A percentile compares a stretch with the other conserved stretches of the same genome.
phyloP scores from a whole-genome alignment of 2,329 filamentous ascomycete species.

The Monosporascus sp. region DNA sequence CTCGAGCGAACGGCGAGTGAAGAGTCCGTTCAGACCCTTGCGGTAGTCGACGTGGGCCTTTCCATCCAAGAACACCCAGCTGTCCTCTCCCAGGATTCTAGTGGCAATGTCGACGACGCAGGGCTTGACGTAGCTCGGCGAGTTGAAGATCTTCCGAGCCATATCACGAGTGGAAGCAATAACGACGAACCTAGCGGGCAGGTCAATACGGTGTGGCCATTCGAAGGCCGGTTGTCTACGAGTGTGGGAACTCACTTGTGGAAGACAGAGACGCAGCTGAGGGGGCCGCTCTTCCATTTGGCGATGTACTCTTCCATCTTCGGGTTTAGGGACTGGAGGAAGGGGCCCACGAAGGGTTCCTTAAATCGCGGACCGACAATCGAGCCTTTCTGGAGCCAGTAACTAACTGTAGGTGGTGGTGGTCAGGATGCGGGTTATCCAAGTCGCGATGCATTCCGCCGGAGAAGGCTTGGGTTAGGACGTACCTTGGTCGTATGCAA shows the following conservation, averaged over 20 bases:
- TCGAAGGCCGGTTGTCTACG: neutral
- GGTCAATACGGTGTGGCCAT: conserved; percentile 3
- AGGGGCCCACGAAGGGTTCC: conserved; percentile 88
- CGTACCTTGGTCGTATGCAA: conserved; percentile 89
- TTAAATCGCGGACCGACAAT: conserved; percentile 73
- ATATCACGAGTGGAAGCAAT: conserved; percentile 94
- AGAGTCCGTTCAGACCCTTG: conserved; percentile 90
- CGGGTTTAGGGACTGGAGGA: conserved; percentile 85
- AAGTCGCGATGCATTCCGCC: neutral
- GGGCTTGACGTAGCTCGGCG: conserved; percentile 84
- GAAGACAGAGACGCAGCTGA: conserved; percentile 98
- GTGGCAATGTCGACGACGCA: conserved; percentile 92
- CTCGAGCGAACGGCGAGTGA: conserved; percentile 84
- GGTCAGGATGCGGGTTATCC: conserved; percentile 4
- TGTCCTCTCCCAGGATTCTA: conserved; percentile 85
- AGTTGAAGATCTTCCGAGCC: conserved; percentile 95
- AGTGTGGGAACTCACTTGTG: conserved; percentile 68
- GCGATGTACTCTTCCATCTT: conserved; percentile 86
- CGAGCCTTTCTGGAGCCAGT: conserved; percentile 67
- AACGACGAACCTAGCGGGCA: conserved; percentile 72
- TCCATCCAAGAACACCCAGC: conserved; percentile 97
- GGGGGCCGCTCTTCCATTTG: conserved; percentile 85
- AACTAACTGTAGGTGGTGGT: conserved; percentile 53
- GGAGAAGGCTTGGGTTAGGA: conserved; percentile 12
- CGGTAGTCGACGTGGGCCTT: conserved; percentile 94